Conservation (phyloP, 495 filamentous ascomycete species). For the Emericellopsis terricola region DNA sequence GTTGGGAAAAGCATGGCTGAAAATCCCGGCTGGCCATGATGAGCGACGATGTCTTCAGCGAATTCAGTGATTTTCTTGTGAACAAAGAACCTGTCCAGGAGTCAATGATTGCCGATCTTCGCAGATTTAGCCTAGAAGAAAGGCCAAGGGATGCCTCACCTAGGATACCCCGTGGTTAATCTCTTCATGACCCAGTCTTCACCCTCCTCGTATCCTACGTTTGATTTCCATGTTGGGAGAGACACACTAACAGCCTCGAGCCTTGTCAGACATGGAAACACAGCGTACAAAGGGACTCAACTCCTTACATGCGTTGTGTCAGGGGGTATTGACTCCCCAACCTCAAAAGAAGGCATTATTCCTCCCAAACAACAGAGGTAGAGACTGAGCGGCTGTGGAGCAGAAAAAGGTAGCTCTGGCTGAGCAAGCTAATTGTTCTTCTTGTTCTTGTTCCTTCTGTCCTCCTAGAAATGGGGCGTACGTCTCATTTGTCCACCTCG, state of each 20-base stretch:
- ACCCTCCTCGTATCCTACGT: constrained; percentile 86
- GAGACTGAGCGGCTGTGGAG: no score
- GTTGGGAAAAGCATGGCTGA: constrained; percentile 72
- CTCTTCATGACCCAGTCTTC: constrained; percentile 66
- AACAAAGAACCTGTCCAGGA: constrained; percentile 68
- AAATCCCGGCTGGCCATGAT: constrained; percentile 41
- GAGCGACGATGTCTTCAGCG: constrained; percentile 43
- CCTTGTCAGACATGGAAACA: no score
- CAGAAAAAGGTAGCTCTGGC: no score
- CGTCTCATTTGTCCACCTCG: no score
- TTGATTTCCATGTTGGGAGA: constrained; percentile 80
- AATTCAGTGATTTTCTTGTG: constrained; percentile 68
- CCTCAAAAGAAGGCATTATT: constrained; percentile 19
- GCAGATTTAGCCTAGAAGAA: no score
- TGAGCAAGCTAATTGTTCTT: no score
- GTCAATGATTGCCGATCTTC: neutral
- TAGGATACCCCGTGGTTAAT: constrained; percentile 84
- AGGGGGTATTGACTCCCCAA: constrained; percentile 41
- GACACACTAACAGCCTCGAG: constrained; percentile 85
- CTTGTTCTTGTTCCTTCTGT: no score
- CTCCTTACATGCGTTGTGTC: constrained; percentile 41
- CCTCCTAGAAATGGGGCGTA: no score
- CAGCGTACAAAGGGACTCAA: neutral
- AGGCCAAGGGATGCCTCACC: no score
- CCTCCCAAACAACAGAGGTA: no score